Evolutionary conservation across 371 early-diverging fungal genomes (phyloP), one percentile per base, ranked within the genome.

Genomic region (Mortierella sp.): DNA sequence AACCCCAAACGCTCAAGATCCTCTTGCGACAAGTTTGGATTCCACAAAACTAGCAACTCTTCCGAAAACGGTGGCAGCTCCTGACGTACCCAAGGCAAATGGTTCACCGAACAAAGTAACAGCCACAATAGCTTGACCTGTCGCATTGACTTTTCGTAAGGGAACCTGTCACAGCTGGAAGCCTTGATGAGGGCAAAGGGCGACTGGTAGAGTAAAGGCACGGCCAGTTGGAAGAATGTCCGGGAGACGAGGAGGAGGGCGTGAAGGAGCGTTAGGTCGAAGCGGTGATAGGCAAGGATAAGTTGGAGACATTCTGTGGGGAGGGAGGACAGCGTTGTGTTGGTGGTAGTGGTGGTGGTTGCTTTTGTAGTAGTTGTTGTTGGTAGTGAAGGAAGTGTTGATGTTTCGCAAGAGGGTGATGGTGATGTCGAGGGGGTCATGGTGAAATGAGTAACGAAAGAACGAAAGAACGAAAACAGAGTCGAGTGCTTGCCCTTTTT

Each of bases 291-390:
- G 24, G 72, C 52, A 0, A 79, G 26, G 68, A 82, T 79, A 16
- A 75, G 74, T 57, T 78, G 73, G 42, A 82, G 79, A 55, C 82
- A 82, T 42, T 82, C 82, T 21, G 74, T 63, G 0, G 82, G 82
- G 26, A 82, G 73, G 6, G 54, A 55, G 6, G 76, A 70, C 19
- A 79, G 63, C 9, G 77, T 26, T 7, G 55, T 50, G 8, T 42
- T 48, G 10, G 38, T 34, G 21, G 38, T 5, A 9, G 38, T 19
- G 8, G 42, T 8, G 1, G 75, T 26, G 9, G 58, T 28, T 58
- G 58, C n/a, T 58, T 14, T 24, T 24, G 57, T 24, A 0, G 57
- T 0, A 6, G n/a, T 24, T 24, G 57, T 24, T n/a, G 57, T 6
- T n/a, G n/a, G 6, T 8, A 4, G 11, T 26, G 26, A 7, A 38